Percentiles rank a stretch among this genome's conserved stretches.
Evolutionary conservation across 441 rosid species (phyloP).

Genomic region (Pelargonium australe): DNA sequence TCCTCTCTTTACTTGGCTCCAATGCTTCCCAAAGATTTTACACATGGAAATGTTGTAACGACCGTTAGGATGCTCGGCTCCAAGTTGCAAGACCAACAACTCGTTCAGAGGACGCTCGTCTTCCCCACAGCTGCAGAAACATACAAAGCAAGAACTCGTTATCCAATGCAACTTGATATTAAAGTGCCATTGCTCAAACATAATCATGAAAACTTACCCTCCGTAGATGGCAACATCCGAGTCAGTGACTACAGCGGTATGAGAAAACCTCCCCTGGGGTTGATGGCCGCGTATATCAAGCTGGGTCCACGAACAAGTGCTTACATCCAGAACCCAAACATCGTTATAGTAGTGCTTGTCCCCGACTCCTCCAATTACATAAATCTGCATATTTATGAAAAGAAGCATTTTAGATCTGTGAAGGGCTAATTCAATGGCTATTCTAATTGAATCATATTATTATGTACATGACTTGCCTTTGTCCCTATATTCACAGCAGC

Average conservation of each 20-base stretch:
- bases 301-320: constrained; percentile 38
- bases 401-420: not conserved
- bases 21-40: constrained; percentile 40
- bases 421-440: not conserved
- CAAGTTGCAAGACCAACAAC: constrained; percentile 51
- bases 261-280: constrained; percentile 76
- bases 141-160: not conserved
- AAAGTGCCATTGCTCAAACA: not conserved
- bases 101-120: constrained; percentile 71
- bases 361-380: constrained; percentile 66
- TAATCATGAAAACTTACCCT: constrained; percentile 35
- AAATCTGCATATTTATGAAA: constrained; percentile 35
- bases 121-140: constrained; percentile 51
- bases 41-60: constrained; percentile 32
- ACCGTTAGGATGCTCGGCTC: constrained; percentile 33
- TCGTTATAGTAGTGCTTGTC: constrained; percentile 61
- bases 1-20: constrained; percentile 39
- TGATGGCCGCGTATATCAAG: constrained; percentile 49
- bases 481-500: constrained; percentile 48
- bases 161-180: not conserved
- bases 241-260: constrained; percentile 45
- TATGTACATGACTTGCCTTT: constrained; percentile 35
- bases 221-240: constrained; percentile 51
- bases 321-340: constrained; percentile 54
- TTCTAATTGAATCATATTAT: not conserved